These are phyloP conservation scores for Cytospora paraplurivora DNA, from an alignment of 2,329 filamentous ascomycete genomes.

Conservation along the genomic window DNA sequence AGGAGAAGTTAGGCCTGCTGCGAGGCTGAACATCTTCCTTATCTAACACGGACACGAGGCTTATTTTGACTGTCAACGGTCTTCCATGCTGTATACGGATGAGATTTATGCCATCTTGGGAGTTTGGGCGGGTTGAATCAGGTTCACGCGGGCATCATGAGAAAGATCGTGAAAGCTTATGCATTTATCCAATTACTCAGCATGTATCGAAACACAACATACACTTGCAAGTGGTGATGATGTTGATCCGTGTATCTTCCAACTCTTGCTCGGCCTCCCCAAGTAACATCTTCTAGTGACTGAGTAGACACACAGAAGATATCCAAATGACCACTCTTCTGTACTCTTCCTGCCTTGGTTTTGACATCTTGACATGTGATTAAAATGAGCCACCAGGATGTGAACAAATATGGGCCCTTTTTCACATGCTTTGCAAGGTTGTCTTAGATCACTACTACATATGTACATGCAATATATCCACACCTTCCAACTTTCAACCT, in stretches of 20 bases:
- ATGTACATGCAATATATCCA: slow-evolving; percentile 4
- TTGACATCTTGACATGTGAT: slow-evolving; percentile 4
- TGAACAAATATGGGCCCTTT: slow-evolving; percentile 15
- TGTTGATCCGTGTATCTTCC: no score
- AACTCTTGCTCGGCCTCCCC: no score
- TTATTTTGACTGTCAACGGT: background rate
- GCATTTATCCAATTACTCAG: no score
- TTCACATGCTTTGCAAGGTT: slow-evolving; percentile 20
- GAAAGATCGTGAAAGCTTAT: background rate
- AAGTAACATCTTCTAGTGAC: background rate
- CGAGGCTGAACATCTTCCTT: background rate
- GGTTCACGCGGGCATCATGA: background rate
- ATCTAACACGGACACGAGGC: background rate
- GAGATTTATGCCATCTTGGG: background rate
- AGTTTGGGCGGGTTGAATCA: background rate
- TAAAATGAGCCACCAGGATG: background rate
- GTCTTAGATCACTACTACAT: background rate
- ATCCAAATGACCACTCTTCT: background rate
- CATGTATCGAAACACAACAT: no score
- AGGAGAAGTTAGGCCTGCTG: slow-evolving; percentile 24
- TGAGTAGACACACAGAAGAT: background rate
- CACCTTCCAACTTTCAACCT: slow-evolving; percentile 12
- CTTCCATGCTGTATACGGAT: background rate
- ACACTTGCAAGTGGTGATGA: no score
- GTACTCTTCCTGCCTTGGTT: no score